phyloP scores from a whole-genome alignment of 306 rosid species.

The Luffa acutangula region DNA sequence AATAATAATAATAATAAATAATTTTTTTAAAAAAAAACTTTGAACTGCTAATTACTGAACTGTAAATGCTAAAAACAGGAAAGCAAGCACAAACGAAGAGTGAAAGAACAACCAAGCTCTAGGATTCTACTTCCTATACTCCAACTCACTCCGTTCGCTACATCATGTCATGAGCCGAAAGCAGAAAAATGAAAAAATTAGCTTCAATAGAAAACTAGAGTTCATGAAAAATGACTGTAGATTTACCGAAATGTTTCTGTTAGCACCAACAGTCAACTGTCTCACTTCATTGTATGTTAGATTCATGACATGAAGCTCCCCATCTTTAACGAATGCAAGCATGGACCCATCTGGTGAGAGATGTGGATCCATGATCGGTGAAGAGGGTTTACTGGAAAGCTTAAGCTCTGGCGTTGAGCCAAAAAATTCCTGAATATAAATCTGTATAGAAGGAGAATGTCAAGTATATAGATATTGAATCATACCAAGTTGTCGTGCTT shows the following conservation, averaged over 20 bases:
- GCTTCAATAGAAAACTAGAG: constrained; percentile 5
- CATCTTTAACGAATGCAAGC: constrained; percentile 65
- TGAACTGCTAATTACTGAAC: neutral
- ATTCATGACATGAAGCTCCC: constrained; percentile 66
- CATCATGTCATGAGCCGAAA: neutral
- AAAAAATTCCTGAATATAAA: constrained; percentile 66
- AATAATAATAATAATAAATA: too few species aligned
- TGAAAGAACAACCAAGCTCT: neutral
- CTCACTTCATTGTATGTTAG: constrained; percentile 42
- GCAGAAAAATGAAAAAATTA: neutral
- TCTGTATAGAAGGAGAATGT: constrained; percentile 36
- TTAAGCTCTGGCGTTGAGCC: constrained; percentile 56
- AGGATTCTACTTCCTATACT: neutral
- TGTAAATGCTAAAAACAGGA: neutral
- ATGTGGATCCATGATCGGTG: constrained; percentile 85
- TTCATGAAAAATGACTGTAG: neutral
- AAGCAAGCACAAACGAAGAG: neutral
- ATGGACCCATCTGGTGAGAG: constrained; percentile 79
- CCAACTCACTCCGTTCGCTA: neutral
- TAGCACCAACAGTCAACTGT: constrained; percentile 73
- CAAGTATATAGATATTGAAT: constrained; percentile 13
- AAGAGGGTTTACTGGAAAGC: constrained; percentile 47
- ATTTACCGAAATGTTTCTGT: constrained; percentile 47
- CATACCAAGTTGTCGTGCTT: constrained; percentile 14
- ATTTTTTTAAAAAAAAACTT: neutral